A percentile compares a stretch with the other conserved stretches of the same genome.
phyloP scores from a whole-genome alignment of 1,139 yeast species.

The Suhomyces terraborum region DNA sequence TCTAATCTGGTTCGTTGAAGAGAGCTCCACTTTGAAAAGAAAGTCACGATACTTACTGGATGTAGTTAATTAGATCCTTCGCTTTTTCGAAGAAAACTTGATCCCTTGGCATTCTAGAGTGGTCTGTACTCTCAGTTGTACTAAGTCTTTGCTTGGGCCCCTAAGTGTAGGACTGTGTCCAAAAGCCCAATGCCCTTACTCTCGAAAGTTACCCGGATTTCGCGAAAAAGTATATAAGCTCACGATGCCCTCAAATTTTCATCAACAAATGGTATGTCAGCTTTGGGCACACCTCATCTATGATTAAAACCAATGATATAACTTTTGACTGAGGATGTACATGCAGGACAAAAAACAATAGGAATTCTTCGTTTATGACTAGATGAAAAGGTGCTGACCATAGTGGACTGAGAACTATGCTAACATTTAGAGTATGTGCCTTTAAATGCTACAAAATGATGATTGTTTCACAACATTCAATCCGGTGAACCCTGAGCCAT shows the following conservation, averaged over 20 bases:
- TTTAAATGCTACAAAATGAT: conserved; percentile 29
- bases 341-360: conserved; percentile 61
- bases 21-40: too few species aligned
- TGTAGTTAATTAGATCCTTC: too few species aligned
- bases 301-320: conserved; percentile 20
- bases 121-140: too few species aligned
- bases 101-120: too few species aligned
- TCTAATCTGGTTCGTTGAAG: too few species aligned
- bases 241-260: not conserved
- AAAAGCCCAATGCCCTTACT: conserved; percentile 1
- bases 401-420: conserved; percentile 2
- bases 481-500: conserved; percentile 70
- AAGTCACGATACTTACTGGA: too few species aligned
- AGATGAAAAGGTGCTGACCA: conserved; percentile 2
- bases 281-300: conserved; percentile 9
- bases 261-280: conserved; percentile 7
- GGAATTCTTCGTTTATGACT: conserved; percentile 70
- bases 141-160: not conserved
- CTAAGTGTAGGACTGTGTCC: not conserved
- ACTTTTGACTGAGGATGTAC: conserved; percentile 56
- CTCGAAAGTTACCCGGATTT: conserved; percentile 17
- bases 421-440: conserved; percentile 10
- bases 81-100: too few species aligned
- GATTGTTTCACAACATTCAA: conserved; percentile 45
- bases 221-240: conserved; percentile 4